Evolutionary conservation across 108 stramenopile species (phyloP), one percentile per base, ranked within the genome.

Genomic region (Asterionellopsis glacialis): DNA sequence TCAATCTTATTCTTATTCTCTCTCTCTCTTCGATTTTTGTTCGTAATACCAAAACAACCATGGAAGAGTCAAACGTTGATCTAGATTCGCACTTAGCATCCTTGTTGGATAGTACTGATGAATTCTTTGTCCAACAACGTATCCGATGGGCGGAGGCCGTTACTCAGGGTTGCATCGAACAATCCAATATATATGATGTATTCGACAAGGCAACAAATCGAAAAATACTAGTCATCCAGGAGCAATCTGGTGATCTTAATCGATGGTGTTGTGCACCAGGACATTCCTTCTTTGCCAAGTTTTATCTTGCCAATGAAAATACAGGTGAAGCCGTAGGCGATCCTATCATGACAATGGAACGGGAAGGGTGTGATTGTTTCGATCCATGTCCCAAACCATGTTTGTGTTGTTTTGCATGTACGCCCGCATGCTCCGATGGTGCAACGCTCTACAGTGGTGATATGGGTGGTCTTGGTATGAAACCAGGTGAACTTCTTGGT

Each of bases 281-380:
- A 15, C 74, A 75, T 42, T 47, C 52, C 1, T 3, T 70, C 9
- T 18, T 59, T 49, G 52, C 69, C 2, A 52, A 70, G 57, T 38
- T 73, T 0, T 38, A 40, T 39, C 42, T 44, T 19, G 57, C 57
- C 39, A 18, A 41, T 7, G 57, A 58, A 58, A 41, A 58, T 12
- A 41, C 57, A 19, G 57, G 57, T 2, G 9, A 58, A 42, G 28
- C 33, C 23, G 42, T 53, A 23, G 53, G 61, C 27, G 14, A 39
- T 16, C 43, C 58, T 12, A 41, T 75, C 1, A 22, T 70, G 51
- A 65, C 74, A n/a, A 40, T 70, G 26, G 59, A 69, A 51, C 67
- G 74, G 0, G 42, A 45, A 16, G 74, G 69, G 21, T 62, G 64
- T 24, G 53, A 70, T 28, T 57, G 64, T 49, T 74, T 67, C 61